Conservation (phyloP, 164 flowering plant species). For the Litsea cubeba region DNA sequence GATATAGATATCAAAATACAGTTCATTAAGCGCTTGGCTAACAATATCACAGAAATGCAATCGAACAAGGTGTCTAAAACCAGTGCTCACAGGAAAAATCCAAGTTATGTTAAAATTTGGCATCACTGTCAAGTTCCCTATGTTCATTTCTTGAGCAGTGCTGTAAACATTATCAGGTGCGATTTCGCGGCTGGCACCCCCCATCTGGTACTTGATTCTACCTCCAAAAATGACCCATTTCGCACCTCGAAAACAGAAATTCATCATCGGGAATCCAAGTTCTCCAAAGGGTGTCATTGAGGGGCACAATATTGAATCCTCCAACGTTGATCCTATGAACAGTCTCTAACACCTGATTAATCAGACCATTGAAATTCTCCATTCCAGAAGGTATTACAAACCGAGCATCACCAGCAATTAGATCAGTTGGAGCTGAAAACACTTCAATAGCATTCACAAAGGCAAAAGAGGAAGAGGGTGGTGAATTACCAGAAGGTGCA, state of each 20-base stretch:
- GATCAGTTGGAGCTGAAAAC: slow-evolving; percentile 57
- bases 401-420: slow-evolving; percentile 43
- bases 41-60: slow-evolving; percentile 86
- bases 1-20: slow-evolving; percentile 69
- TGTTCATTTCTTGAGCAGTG: slow-evolving; percentile 47
- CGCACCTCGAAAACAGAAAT: slow-evolving; percentile 8
- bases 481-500: slow-evolving; percentile 29
- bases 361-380: slow-evolving; percentile 29
- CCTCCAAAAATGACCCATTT: slow-evolving; percentile 8
- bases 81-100: slow-evolving; percentile 55
- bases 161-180: slow-evolving; percentile 75
- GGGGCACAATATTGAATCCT: slow-evolving; percentile 43
- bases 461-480: slow-evolving; percentile 43
- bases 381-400: slow-evolving; percentile 12
- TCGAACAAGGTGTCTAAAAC: slow-evolving; percentile 59
- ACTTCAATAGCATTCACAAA: slow-evolving; percentile 75
- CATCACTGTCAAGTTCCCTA: slow-evolving; percentile 28
- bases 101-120: slow-evolving; percentile 67
- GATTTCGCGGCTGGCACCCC: slow-evolving; percentile 35
- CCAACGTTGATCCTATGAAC: slow-evolving; percentile 75
- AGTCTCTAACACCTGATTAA: slow-evolving; percentile 50
- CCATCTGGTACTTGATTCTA: slow-evolving; percentile 38
- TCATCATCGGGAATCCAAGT: slow-evolving; percentile 63
- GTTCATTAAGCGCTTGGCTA: slow-evolving; percentile 39
- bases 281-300: slow-evolving; percentile 70